Percentiles rank a stretch among this genome's conserved stretches.
Evolutionary conservation across 73 alveolate genomes (phyloP).

Genomic region (Tetrahymena thermophila): DNA sequence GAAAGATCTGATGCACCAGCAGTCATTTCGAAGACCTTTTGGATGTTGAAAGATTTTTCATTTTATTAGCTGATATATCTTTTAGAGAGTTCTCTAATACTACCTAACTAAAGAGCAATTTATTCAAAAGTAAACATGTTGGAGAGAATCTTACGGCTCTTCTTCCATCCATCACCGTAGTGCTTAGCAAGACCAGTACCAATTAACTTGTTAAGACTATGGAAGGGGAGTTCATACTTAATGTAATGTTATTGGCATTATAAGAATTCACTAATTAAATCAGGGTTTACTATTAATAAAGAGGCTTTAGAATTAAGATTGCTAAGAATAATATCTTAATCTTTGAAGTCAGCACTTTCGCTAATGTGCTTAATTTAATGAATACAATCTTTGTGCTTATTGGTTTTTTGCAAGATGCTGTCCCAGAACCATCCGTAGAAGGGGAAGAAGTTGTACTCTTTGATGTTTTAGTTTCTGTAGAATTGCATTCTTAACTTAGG

Average conservation of each 20-base stretch:
- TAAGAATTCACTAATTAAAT: neutral
- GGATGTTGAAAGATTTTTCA: neutral
- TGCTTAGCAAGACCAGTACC: neutral
- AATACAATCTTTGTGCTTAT: neutral
- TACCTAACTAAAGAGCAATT: neutral
- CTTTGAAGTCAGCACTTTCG: neutral
- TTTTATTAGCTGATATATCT: neutral
- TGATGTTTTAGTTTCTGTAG: neutral
- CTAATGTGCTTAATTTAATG: neutral
- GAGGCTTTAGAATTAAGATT: neutral
- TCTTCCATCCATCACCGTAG: neutral
- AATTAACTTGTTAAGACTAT: neutral
- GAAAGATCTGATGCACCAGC: neutral
- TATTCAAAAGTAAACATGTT: neutral
- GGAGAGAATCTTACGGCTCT: neutral
- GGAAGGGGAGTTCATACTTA: neutral
- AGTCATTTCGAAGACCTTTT: neutral
- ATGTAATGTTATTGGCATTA: neutral
- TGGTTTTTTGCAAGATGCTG: neutral
- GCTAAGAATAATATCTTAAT: neutral
- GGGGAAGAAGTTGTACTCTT: neutral
- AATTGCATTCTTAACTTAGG: neutral
- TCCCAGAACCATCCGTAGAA: neutral
- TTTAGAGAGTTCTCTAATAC: neutral
- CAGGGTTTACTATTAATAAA: neutral